phyloP scores from a whole-genome alignment of 2,329 filamentous ascomycete genomes.

The Scytalidium lignicola region DNA sequence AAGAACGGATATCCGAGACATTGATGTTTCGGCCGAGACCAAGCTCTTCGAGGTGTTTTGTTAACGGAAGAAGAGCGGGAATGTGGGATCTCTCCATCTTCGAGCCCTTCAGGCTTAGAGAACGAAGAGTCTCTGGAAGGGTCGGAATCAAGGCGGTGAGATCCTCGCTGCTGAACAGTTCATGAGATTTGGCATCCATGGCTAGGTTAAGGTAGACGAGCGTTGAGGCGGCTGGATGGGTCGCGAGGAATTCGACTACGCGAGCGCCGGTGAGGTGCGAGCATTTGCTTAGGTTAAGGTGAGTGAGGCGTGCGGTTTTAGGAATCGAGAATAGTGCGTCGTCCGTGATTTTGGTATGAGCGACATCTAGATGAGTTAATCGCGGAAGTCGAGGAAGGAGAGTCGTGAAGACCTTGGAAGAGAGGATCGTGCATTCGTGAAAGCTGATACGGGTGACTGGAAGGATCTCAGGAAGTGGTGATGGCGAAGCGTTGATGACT shows the following conservation, averaged over 20 bases:
- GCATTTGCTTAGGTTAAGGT: constrained; percentile 75
- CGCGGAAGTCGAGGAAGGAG: constrained; percentile 65
- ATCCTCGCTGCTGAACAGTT: constrained; percentile 63
- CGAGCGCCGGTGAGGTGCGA: constrained; percentile 59
- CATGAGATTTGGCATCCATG: constrained; percentile 66
- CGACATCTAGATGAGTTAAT: constrained; percentile 75
- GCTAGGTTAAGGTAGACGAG: constrained; percentile 70
- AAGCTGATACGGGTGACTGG: constrained; percentile 65
- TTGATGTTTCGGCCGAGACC: constrained; percentile 65
- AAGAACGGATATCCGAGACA: constrained; percentile 49
- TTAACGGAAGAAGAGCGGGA: constrained; percentile 56
- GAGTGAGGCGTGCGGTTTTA: constrained; percentile 65
- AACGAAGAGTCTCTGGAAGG: constrained; percentile 63
- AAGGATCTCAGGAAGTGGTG: constrained; percentile 44
- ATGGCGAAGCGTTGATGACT: constrained; percentile 29
- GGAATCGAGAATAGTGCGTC: constrained; percentile 66
- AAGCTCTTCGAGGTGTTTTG: constrained; percentile 71
- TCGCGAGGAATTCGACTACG: constrained; percentile 65
- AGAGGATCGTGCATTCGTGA: constrained; percentile 72
- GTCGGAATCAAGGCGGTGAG: constrained; percentile 59
- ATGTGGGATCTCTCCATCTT: constrained; percentile 63
- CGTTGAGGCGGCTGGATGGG: constrained; percentile 62
- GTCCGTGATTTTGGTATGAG: constrained; percentile 71
- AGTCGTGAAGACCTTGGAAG: constrained; percentile 60
- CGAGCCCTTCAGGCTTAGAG: constrained; percentile 71